Base-by-base conservation (phyloP, 768 basidiomycete genomes). In the Kondoa subrosea region DNA sequence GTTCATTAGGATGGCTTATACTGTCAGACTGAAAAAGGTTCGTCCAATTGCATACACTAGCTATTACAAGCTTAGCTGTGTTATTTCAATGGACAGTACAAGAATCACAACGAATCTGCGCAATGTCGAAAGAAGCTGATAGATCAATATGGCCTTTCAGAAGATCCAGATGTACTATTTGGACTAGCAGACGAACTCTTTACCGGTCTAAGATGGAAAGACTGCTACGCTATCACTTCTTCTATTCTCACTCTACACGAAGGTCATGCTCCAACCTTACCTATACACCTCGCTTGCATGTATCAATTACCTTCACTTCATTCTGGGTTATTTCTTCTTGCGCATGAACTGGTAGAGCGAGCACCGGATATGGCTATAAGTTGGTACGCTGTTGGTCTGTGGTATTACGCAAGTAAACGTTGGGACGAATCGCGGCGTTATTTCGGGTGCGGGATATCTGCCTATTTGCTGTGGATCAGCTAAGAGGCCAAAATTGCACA, bases 331-430 rank as follows among this genome's bases (percentile, higher is more conserved):
- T 99, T 96, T 79, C 87, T 99, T 70, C 82, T 97, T 50, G 95
- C 95, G 0, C 95, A 97, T 74, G 89, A 95, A 75, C 83, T 99
- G 76, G 91, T 96, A 21, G 89, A 96, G 66, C 84, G 84, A 60
- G 92, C 96, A 75, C 92, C 95, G 0, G 89, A 91, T 74, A 87
- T 88, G 57, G 85, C 91, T 0, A 83, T 89, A 65, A 92, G 89
- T 72, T 99, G 95, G 95, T 99, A 97, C 77, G 90, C 95, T 2
- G 95, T 97, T 27, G 95, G 92, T 0, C 85, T 96, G 26, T 99
- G 92, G 88, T 97, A 99, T 78, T 83, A 93, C 67, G 83, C 85
- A 33, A 84, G 85, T 31, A 83, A 83, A 64, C 89, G 92, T 74
- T 99, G 88, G 87, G 80, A 85, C 14, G 89, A 93, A 73, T 90